These are phyloP conservation scores for Piper betle DNA, from an alignment of 164 flowering plant genomes.

Conservation along the genomic window DNA sequence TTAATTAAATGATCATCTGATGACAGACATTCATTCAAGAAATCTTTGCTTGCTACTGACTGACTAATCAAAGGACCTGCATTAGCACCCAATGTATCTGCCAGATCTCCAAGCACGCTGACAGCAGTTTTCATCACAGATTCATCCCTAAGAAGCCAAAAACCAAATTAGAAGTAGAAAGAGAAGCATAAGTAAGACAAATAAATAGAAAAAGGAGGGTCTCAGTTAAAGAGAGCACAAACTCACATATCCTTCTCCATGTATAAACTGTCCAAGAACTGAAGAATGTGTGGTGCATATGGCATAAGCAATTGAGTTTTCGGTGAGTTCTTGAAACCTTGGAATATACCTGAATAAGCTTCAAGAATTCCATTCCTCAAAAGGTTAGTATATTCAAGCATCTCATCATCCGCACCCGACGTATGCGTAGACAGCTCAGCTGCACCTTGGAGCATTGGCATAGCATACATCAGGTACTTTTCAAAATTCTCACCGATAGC, in stretches of 20 bases:
- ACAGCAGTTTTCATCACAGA: constrained; percentile 75
- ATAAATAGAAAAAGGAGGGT: not conserved
- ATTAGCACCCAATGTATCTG: constrained; percentile 69
- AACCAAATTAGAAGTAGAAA: not conserved
- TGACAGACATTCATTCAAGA: constrained; percentile 64
- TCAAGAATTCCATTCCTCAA: constrained; percentile 48
- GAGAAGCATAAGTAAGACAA: not conserved
- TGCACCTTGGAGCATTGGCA: constrained; percentile 70
- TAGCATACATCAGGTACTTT: constrained; percentile 53
- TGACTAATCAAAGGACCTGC: constrained; percentile 69
- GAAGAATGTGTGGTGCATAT: constrained; percentile 42
- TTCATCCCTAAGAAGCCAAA: constrained; percentile 48
- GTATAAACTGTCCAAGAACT: too few species aligned
- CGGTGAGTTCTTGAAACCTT: constrained; percentile 46
- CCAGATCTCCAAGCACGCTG: constrained; percentile 78
- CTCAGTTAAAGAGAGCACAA: not conserved
- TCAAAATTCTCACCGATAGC: constrained; percentile 56
- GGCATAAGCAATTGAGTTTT: constrained; percentile 44
- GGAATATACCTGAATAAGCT: constrained; percentile 59
- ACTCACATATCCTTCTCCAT: constrained; percentile 49
- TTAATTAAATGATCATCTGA: constrained; percentile 73
- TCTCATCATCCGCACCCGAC: constrained; percentile 41
- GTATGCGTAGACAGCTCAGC: constrained; percentile 37
- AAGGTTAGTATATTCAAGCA: constrained; percentile 38
- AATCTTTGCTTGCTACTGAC: constrained; percentile 56